Evolutionary conservation across 495 filamentous ascomycete genomes (phyloP).

Genomic region (Penicillium bovifimosum): DNA sequence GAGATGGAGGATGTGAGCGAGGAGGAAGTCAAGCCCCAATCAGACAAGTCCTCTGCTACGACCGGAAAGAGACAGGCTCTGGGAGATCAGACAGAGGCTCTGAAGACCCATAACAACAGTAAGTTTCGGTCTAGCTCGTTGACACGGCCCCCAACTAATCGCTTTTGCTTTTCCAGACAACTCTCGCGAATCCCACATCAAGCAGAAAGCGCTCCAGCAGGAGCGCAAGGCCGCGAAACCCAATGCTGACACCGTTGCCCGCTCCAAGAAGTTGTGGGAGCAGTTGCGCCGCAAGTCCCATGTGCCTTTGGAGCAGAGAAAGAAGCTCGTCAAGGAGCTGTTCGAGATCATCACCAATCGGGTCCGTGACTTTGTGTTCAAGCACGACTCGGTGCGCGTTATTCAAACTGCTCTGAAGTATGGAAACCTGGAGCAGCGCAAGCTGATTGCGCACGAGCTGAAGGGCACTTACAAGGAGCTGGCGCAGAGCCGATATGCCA

Average conservation of each 20-base stretch:
- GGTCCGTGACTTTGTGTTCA: conserved; percentile 93
- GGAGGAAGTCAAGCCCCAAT: conserved; percentile 23
- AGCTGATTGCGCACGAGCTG: conserved; percentile 80
- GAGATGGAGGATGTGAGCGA: conserved; percentile 33
- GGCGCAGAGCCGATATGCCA: conserved; percentile 91
- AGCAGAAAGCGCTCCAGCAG: conserved; percentile 81
- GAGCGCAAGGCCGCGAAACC: conserved; percentile 92
- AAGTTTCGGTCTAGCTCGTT: conserved; percentile 11
- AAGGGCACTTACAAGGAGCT: conserved; percentile 78
- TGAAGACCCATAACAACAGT: conserved; percentile 21
- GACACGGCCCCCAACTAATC: conserved; percentile 7
- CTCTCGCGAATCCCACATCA: conserved; percentile 82
- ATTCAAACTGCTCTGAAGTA: conserved; percentile 97
- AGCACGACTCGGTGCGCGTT: conserved; percentile 92
- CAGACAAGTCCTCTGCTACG: conserved; percentile 6
- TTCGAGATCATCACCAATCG: conserved; percentile 84
- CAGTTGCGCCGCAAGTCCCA: conserved; percentile 85
- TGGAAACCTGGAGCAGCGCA: conserved; percentile 73
- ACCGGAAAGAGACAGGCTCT: conserved; percentile 9
- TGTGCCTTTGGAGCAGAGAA: conserved; percentile 77
- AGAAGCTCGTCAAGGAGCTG: conserved; percentile 79
- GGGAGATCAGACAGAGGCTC: background rate
- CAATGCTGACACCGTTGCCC: conserved; percentile 79
- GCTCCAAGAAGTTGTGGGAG: conserved; percentile 96
- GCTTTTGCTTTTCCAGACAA: conserved; percentile 14